Base-by-base conservation (phyloP, 2,329 filamentous ascomycete species). In the Aspergillus clavatus region DNA sequence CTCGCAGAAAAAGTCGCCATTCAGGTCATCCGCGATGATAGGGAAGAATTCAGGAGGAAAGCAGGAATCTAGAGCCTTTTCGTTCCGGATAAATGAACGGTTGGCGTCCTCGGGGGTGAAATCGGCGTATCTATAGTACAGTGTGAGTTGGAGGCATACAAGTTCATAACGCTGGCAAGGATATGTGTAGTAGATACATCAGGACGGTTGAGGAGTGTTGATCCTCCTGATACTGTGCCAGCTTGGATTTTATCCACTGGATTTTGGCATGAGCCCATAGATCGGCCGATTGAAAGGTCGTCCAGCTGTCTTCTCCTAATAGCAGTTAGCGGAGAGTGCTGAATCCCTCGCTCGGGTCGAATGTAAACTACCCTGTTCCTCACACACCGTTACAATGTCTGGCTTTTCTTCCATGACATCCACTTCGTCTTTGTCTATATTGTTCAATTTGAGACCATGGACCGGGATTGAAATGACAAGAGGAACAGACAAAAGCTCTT, bases 1-100 rank as follows among this genome's bases (percentile, higher is more conserved):
- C 10, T 48, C 45, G 36, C 54, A 55, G 27, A 48, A 37, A 29
- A 54, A 53, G 5, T 46, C 46, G n/a, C 54, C 54, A 19, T 57
- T 57, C n/a, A 57, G 46, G 33, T 57, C 54, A 11, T 37, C 43
- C 12, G 28, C 27, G 23, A 54, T 38, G 3, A 51, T 28, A 1
- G 47, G 42, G 14, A 31, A 33, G 40, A 55, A 57, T 8, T 35
- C 31, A 7, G 31, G 31, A 2, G 31, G 31, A 5, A 35, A 35
- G 18, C 18, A 35, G 31, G 19, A 5, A 1, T 35, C 10, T 35
- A 16, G 31, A n/a, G 18, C 11, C 2, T 35, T 1, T 0, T 12
- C 7, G 3, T 12, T 21, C 11, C 18, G 18, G 3, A 35, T 11
- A 10, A 16, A 10, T 16, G 31, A 35, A 16, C 1, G 1, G 5